Evolutionary conservation across 2,329 filamentous ascomycete species (phyloP).

Genomic region (Colletotrichum abscissum): DNA sequence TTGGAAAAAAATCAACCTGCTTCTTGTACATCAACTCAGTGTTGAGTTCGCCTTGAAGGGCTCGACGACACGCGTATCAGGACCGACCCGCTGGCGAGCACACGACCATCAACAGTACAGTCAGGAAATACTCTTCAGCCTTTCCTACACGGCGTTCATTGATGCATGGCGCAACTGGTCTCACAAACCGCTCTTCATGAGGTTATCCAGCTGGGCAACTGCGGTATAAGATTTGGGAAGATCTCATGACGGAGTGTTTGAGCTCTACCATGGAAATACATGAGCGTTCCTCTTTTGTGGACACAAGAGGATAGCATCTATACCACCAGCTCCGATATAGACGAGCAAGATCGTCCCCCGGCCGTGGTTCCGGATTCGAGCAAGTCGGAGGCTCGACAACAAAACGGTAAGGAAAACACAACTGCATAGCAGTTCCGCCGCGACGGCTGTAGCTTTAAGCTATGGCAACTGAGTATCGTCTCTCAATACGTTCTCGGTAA

Average conservation of each 20-base stretch:
- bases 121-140: too few species aligned
- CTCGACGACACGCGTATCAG: neutral
- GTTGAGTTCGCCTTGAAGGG: neutral
- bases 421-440: slow-evolving; percentile 52
- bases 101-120: neutral
- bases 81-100: neutral
- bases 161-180: neutral
- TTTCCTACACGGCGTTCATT: neutral
- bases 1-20: neutral
- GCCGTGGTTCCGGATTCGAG: neutral
- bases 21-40: neutral
- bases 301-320: too few species aligned
- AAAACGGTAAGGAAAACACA: neutral
- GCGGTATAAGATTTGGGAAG: too few species aligned
- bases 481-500: slow-evolving; percentile 84
- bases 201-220: too few species aligned
- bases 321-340: neutral
- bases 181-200: neutral
- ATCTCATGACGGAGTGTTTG: too few species aligned
- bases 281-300: too few species aligned
- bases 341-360: neutral
- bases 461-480: slow-evolving; percentile 72
- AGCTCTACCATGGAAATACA: too few species aligned
- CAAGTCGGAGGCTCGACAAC: neutral
- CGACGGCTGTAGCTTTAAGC: slow-evolving; percentile 63